Evolutionary conservation across 2,329 filamentous ascomycete species (phyloP), one percentile per base, ranked within the genome.

Genomic region (Microsporum canis): DNA sequence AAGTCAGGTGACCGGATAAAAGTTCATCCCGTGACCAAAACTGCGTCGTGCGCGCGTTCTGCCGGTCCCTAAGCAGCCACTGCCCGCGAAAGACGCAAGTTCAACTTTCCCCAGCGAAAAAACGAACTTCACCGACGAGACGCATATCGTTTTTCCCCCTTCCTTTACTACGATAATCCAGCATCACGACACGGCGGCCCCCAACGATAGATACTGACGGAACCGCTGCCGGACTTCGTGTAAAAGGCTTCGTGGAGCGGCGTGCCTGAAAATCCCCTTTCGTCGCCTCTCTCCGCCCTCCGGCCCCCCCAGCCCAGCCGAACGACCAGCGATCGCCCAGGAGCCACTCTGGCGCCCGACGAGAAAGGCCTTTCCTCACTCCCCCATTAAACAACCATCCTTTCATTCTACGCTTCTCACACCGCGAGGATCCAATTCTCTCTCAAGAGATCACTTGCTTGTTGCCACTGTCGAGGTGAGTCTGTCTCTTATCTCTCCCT

Each of bases 11-110:
- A 34, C 33, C 51, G 51, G 51, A 55, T 55, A 55, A 55, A 23
- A 49, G 57, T 33, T 36, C 63, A 47, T 62, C 59, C 45, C 61
- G 64, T 65, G 64, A 53, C 61, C 23, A 56, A 58, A 61, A 55
- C 8, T 65, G 58, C 64, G 27, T 12, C 3, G n/a, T 17, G 36
- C 49, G 27, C 41, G 64, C 61, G 64, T 64, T 61, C 34, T 33
- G 53, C 59, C 23, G 57, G 63, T 62, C 64, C 60, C 57, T 53
- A 58, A 43, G 43, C 55, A 60, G 60, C 60, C 63, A 49, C 62
- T 59, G 17, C 41, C 34, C 57, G 60, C 59, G 38, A 60, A 51
- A 53, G 51, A 34, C 33, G 51, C 51, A 36, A 55, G 51, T 55
- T 57, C 34, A n/a, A 57, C 29, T n/a, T 29, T 33, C 23, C n/a